Evolutionary conservation across 495 filamentous ascomycete genomes (phyloP).

Genomic region (Hypoxylon cercidicola): DNA sequence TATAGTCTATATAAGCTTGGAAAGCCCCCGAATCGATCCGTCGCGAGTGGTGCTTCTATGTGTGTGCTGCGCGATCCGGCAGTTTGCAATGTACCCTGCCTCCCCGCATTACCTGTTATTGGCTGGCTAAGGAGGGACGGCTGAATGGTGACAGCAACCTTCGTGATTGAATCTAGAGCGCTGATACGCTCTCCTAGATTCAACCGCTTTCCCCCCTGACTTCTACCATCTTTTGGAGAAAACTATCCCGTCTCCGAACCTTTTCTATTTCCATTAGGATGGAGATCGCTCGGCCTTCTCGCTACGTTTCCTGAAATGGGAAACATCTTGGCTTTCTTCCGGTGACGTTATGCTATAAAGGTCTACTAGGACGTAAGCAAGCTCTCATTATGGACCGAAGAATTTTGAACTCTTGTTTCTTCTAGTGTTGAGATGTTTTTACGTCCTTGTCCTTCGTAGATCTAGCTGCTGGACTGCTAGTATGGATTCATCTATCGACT

Average conservation of each 20-base stretch:
- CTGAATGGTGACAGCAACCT: conserved; percentile 20
- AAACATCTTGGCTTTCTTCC: conserved; percentile 14
- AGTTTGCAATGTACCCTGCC: conserved; percentile 28
- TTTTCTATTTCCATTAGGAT: conserved; percentile 41
- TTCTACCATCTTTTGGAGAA: conserved; percentile 38
- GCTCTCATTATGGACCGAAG: background rate
- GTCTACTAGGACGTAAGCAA: conserved; percentile 16
- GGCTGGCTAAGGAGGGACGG: conserved; percentile 34
- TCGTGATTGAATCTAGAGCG: conserved; percentile 17
- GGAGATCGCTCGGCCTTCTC: conserved; percentile 33
- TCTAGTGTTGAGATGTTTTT: background rate
- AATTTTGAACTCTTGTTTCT: background rate
- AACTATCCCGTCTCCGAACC: conserved; percentile 20
- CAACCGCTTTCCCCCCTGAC: conserved; percentile 16
- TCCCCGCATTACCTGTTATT: conserved; percentile 25
- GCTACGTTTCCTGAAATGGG: conserved; percentile 16
- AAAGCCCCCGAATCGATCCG: conserved; percentile 19
- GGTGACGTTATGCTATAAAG: conserved; percentile 16
- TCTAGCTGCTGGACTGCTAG: conserved; percentile 3
- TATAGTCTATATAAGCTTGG: conserved; percentile 12
- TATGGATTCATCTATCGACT: conserved; percentile 26
- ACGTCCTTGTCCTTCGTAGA: background rate
- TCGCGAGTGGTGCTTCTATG: conserved; percentile 8
- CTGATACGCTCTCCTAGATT: conserved; percentile 4
- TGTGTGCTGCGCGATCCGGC: conserved; percentile 17